These are phyloP conservation scores for Rhizoclosmatium sp. DNA, from an alignment of 192 early-diverging fungal genomes.

Conservation along the genomic window DNA sequence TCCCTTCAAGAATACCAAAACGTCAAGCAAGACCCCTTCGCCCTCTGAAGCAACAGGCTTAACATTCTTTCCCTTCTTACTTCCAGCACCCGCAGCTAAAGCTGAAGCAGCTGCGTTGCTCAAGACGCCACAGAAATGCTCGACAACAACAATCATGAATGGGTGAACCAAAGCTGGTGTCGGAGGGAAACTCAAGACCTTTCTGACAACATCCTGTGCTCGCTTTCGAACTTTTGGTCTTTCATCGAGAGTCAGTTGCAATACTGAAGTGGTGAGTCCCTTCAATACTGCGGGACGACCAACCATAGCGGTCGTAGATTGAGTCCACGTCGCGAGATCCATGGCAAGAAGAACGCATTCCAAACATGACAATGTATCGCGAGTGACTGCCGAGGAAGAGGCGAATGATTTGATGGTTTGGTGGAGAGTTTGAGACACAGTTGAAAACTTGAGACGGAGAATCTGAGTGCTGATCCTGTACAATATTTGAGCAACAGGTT, in stretches of 20 bases:
- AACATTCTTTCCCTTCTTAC: slow-evolving; percentile 29
- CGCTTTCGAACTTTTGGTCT: slow-evolving; percentile 90
- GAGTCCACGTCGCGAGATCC: slow-evolving; percentile 77
- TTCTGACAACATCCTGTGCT: slow-evolving; percentile 83
- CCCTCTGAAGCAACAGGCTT: slow-evolving; percentile 32
- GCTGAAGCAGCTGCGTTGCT: slow-evolving; percentile 28
- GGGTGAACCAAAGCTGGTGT: slow-evolving; percentile 78
- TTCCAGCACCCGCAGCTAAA: slow-evolving; percentile 30
- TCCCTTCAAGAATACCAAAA: slow-evolving; percentile 76
- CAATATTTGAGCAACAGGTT: neutral
- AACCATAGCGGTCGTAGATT: slow-evolving; percentile 19
- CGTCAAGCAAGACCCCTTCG: slow-evolving; percentile 61
- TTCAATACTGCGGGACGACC: slow-evolving; percentile 25
- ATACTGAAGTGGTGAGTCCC: slow-evolving; percentile 48
- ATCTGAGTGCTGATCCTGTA: slow-evolving; percentile 42
- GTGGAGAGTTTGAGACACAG: slow-evolving; percentile 53
- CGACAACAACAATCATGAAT: slow-evolving; percentile 65
- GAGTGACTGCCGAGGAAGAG: slow-evolving; percentile 17
- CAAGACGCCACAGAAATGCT: slow-evolving; percentile 69
- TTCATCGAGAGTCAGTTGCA: slow-evolving; percentile 80
- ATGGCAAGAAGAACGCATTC: slow-evolving; percentile 80
- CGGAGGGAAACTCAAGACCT: slow-evolving; percentile 76
- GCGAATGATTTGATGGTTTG: slow-evolving; percentile 69
- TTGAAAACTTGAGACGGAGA: slow-evolving; percentile 53
- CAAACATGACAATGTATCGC: slow-evolving; percentile 69